Percentiles rank a stretch among this genome's conserved stretches.
Conservation (phyloP, 2,329 filamentous ascomycete genomes). For the Dactylellina leptospora region DNA sequence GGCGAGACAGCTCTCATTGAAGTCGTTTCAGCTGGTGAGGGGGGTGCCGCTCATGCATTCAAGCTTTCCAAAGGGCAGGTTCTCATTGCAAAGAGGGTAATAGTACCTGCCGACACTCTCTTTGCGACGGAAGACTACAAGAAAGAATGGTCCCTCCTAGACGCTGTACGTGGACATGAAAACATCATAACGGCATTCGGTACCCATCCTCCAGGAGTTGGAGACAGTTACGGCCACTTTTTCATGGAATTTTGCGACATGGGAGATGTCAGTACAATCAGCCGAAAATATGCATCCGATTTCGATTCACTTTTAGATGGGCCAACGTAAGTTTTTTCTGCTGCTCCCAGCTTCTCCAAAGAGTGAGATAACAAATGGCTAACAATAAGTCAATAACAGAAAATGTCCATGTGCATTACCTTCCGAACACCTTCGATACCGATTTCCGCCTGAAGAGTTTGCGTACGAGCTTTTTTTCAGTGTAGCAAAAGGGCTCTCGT, state of each 20-base stretch:
- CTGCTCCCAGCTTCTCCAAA: neutral
- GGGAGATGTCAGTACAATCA: slow-evolving; percentile 6
- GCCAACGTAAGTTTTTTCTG: slow-evolving; percentile 3
- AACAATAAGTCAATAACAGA: neutral
- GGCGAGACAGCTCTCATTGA: slow-evolving; percentile 11
- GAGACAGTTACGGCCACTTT: slow-evolving; percentile 20
- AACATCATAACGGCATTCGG: slow-evolving; percentile 15
- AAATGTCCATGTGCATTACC: neutral
- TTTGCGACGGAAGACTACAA: neutral
- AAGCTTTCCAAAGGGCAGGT: neutral
- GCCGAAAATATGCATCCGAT: neutral
- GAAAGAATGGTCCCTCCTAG: slow-evolving; percentile 12
- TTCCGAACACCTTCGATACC: neutral
- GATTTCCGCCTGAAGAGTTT: slow-evolving; percentile 14
- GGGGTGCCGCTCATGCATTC: slow-evolving; percentile 14
- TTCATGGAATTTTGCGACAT: slow-evolving; percentile 42
- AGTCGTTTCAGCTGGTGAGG: slow-evolving; percentile 3
- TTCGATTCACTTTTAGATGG: neutral
- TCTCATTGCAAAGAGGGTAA: slow-evolving; percentile 6
- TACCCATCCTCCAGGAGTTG: slow-evolving; percentile 3
- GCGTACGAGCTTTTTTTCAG: slow-evolving; percentile 28
- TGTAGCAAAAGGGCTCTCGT: slow-evolving; percentile 24
- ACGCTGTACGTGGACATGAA: slow-evolving; percentile 13
- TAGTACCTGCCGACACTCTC: neutral
- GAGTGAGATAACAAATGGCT: no score